Base-by-base conservation (phyloP, 1,284 basidiomycete species). In the Neonothopanus nambi region DNA sequence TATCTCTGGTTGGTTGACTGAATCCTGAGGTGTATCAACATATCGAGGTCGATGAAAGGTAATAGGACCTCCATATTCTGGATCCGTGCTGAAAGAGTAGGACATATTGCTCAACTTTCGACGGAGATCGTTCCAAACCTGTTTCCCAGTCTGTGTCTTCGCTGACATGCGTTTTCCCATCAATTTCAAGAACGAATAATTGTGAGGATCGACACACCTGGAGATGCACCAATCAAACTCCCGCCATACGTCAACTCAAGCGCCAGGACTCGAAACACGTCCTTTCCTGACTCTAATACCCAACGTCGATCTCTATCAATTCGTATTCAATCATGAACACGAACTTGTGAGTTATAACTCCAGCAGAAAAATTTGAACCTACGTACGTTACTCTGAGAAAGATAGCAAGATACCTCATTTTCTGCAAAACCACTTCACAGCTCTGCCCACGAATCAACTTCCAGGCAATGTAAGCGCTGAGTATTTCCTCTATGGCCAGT, bases 401-500 rank as follows among this genome's bases (percentile, higher is more conserved):
- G 9, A 49, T 41, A n/a, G 48, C 13, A 12, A 49, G 15, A 40
- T 49, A 49, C 12, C 48, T 37, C 17, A 49, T 28, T 15, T 49
- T 49, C 18, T 49, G 37, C 24, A 49, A 17, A 7, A 49, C 48
- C 28, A 49, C 12, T 11, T 12, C 23, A 26, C 48, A 49, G 12
- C 28, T 49, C 38, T 49, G 48, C 5, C 48, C 48, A 33, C 48
- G 23, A 30, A 40, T 30, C 12, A 49, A 26, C 24, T 49, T 49
- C 48, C 48, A 49, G 13, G 48, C 48, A 20, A 49, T 39, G 33
- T 49, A 49, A 15, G 48, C 48, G 15, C 48, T 49, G 3, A 49
- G 26, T 8, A 49, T 17, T 28, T 49, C 48, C 38, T 49, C 48
- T 26, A 49, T 49, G 1, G 48, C 48, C 38, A 49, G 18, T 17